Base-by-base conservation (phyloP, 2,329 filamentous ascomycete genomes). In the Arachnopeziza araneosa region DNA sequence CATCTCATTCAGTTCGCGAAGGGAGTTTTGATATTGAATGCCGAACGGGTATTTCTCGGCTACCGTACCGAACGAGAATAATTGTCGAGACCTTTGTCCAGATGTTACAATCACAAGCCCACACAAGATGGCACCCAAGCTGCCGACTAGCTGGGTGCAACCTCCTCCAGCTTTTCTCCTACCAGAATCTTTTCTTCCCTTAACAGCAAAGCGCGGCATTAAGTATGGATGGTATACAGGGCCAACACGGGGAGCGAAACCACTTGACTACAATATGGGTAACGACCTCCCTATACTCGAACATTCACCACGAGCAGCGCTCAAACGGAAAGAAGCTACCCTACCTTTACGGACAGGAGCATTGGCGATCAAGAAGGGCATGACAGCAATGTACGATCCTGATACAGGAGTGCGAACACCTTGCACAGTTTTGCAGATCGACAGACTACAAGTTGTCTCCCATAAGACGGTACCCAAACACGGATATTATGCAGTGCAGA, bases 401-500 rank as follows among this genome's bases (percentile, higher is more conserved):
- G 84, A 86, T 68, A 89, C 90, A 24, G 89, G 90, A 68, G 83
- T 83, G 65, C 87, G 93, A 65, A 89, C 87, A 60, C 83, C 93
- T 22, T 96, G 92, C 79, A 99, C 95, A 17, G 89, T 99, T 57
- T 83, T 99, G 60, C 93, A 98, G 78, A 82, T 99, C 69, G 95
- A 99, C 75, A 83, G 91, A 69, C 92, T 96, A 63, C 89, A 98
- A 77, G 92, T 97, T 9, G 80, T 97, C 49, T 87, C 88, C 61
- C 88, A 90, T 77, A 97, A 96, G 82, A 95, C 91, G 64, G 79
- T 86, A 36, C 79, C 86, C 64, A 79, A 82, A 71, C 87, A 98
- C 74, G 95, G 95, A 22, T 99, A 99, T 78, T 97, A 85, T 81
- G 95, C 93, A 19, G 92, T 98, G 17, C 93, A 97, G 77, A 78